These are phyloP conservation scores for Omphalotus olearius DNA, from an alignment of 1,284 basidiomycete genomes.

Conservation along the genomic window DNA sequence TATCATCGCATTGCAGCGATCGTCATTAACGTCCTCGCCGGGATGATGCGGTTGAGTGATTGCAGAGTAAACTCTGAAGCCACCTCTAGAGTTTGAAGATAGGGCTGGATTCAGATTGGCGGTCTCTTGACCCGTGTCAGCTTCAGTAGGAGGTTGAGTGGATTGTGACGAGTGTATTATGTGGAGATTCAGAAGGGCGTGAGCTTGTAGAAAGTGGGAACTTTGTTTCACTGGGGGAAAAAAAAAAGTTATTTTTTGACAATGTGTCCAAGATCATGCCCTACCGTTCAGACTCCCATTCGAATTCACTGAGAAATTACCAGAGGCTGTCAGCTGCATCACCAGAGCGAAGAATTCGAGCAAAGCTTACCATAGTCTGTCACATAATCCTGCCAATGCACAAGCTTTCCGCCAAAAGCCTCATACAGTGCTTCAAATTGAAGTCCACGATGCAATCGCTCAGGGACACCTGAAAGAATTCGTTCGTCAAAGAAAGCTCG, in stretches of 20 bases:
- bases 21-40: constrained; percentile 9
- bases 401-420: constrained; percentile 78
- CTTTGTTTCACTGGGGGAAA: constrained; percentile 55
- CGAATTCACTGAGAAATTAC: constrained; percentile 33
- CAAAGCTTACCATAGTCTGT: constrained; percentile 59
- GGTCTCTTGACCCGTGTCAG: neutral
- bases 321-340: constrained; percentile 3
- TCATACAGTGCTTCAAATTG: constrained; percentile 71
- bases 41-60: constrained; percentile 33
- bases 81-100: constrained; percentile 18
- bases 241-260: neutral
- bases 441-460: constrained; percentile 44
- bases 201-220: constrained; percentile 75
- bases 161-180: constrained; percentile 71
- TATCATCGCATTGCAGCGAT: neutral
- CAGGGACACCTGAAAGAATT: constrained; percentile 59
- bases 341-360: constrained; percentile 7
- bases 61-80: constrained; percentile 64
- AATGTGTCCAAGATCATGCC: constrained; percentile 3
- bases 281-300: constrained; percentile 35
- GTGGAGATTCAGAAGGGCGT: constrained; percentile 67
- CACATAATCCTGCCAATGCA: constrained; percentile 76
- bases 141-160: neutral
- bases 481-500: constrained; percentile 59
- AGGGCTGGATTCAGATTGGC: neutral